Evolutionary conservation across 257 asterid genomes (phyloP).

Genomic region (Solanum lycopersicoides): DNA sequence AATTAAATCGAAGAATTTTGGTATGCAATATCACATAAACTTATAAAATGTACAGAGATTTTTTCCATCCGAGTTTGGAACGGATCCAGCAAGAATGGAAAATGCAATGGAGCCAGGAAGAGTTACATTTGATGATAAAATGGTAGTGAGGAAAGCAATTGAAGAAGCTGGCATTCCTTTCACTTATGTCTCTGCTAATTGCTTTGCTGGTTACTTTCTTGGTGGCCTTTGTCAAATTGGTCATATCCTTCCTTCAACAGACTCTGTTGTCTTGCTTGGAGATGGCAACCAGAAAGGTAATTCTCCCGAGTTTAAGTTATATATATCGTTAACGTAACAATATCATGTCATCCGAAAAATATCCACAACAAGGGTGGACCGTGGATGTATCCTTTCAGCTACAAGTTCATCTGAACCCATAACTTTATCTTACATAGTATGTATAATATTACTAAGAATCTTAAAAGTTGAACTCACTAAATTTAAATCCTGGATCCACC

Average conservation of each 20-base stretch:
- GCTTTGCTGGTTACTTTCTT: conserved; percentile 22
- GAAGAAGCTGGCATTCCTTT: conserved; percentile 20
- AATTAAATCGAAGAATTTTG: neutral
- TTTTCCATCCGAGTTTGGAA: conserved; percentile 26
- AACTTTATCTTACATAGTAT: neutral
- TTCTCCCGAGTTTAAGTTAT: neutral
- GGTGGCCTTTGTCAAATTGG: conserved; percentile 26
- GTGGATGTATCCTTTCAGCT: neutral
- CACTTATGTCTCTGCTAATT: conserved; percentile 19
- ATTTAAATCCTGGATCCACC: neutral
- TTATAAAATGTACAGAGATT: conserved; percentile 8
- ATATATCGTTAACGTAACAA: neutral
- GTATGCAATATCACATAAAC: neutral
- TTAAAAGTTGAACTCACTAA: neutral
- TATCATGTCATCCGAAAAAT: neutral
- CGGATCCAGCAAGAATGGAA: conserved; percentile 20
- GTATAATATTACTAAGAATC: neutral
- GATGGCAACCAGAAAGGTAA: conserved; percentile 21
- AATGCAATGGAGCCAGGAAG: conserved; percentile 19
- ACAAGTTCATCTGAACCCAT: neutral
- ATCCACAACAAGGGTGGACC: neutral
- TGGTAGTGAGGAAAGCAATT: conserved; percentile 23
- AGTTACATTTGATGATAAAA: conserved; percentile 21
- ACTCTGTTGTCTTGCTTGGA: conserved; percentile 9
- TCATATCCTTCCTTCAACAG: conserved; percentile 12